phyloP scores from a whole-genome alignment of 140 eudicot genomes.

The Erigeron philadelphicus region DNA sequence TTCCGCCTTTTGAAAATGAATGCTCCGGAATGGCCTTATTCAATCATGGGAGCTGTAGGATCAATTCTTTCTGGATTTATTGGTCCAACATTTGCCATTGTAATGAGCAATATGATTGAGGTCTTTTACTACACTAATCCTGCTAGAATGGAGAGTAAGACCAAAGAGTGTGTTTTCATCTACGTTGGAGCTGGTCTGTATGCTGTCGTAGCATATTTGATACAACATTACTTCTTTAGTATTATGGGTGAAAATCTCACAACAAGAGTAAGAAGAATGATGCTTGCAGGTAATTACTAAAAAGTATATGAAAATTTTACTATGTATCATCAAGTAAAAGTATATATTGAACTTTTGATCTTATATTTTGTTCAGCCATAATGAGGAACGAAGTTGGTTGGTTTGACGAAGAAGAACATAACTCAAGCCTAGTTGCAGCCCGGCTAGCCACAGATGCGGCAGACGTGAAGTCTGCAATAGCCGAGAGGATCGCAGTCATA shows the following conservation, averaged over 20 bases:
- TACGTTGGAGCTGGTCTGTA: slow-evolving; percentile 92
- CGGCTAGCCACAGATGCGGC: slow-evolving; percentile 95
- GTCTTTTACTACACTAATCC: slow-evolving; percentile 74
- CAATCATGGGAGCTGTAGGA: slow-evolving; percentile 94
- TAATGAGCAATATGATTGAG: slow-evolving; percentile 98
- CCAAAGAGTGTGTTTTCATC: slow-evolving; percentile 86
- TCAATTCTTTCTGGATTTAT: slow-evolving; percentile 90
- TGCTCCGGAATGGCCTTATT: slow-evolving; percentile 97
- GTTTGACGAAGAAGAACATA: slow-evolving; percentile 97
- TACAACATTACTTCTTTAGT: slow-evolving; percentile 96
- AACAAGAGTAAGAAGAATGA: slow-evolving; percentile 94
- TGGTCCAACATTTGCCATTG: slow-evolving; percentile 98
- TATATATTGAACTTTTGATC: not conserved
- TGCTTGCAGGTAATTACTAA: slow-evolving; percentile 65
- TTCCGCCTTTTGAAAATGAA: slow-evolving; percentile 72
- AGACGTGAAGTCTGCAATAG: slow-evolving; percentile 89
- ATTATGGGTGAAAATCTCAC: slow-evolving; percentile 98
- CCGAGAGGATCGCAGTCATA: slow-evolving; percentile 91
- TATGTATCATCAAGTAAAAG: no score
- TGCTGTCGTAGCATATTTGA: slow-evolving; percentile 88
- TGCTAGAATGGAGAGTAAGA: slow-evolving; percentile 83
- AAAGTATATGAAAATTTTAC: not conserved
- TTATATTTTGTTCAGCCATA: slow-evolving; percentile 51
- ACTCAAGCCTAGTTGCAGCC: slow-evolving; percentile 90
- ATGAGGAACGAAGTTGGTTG: slow-evolving; percentile 99